Evolutionary conservation across 139 green algal species (phyloP), one percentile per base, ranked within the genome.

Genomic region (Volvox reticuliferus): DNA sequence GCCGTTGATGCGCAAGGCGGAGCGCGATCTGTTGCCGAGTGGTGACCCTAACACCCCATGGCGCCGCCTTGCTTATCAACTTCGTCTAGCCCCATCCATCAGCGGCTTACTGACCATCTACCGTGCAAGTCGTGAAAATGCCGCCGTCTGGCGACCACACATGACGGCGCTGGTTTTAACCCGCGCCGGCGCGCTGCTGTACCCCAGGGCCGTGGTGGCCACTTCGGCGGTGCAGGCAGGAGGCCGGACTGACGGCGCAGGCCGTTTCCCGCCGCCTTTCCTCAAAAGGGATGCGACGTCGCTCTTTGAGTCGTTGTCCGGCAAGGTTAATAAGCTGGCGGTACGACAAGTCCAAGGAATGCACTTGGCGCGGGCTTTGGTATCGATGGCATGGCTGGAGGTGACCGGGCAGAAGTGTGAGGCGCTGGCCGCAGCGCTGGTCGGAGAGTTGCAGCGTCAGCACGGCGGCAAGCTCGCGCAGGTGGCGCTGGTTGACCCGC

Each of bases 61-160:
- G 44, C 86, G 86, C n/a, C 86, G 86, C 19, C 86, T 90, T 3
- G 86, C 71, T 21, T 90, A 90, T n/a, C 71, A 90, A 21, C 44
- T 90, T 2, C 71, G 30, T 1, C 1, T 77, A 22, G 86, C 86
- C 0, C 71, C 86, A 13, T 28, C n/a, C 21, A 20, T 90, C 19
- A 12, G 22, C 19, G 69, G 82, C 35, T 30, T 90, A 30, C 12
- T 63, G 20, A 14, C 24, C 1, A 30, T 90, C n/a, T 68, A 76
- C n/a, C 18, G 71, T 12, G 20, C n/a, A 20, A 69, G 83, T 69
- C 30, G 44, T 0, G 24, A 76, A 35, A 76, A 83, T 22, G 30
- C 2, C 20, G 30, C 37, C 44, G 44, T 90, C 20, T 90, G 86
- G 86, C 19, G 73, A 0, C 50, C 73, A 2, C 73, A 63, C n/a